Evolutionary conservation across 441 rosid species (phyloP), one percentile per base, ranked within the genome.

Genomic region (Lepidium campestre): DNA sequence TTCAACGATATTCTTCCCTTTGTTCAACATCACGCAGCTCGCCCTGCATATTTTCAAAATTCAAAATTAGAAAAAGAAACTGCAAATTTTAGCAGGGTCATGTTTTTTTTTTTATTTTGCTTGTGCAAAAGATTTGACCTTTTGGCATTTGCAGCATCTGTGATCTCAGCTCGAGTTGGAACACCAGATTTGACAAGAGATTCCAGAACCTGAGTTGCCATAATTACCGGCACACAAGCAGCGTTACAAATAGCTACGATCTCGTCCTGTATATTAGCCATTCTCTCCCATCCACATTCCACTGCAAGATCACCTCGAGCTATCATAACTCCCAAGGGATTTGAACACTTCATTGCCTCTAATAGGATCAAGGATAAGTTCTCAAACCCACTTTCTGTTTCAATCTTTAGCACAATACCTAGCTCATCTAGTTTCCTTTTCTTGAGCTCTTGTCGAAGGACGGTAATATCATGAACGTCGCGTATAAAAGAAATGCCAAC

Each of bases 301-400:
- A 87, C 90, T 1, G 87, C 93, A 63, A 87, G 93, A 79, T 87
- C 93, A 31, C 93, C 93, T 78, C 90, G 70, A 22, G 88, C 93
- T 73, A 87, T 80, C 90, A 85, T 87, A 59, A 85, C 81, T 48
- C 93, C 93, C 9, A 85, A 62, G 29, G 88, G 93, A 78, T 85
- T 85, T 10, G 75, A 54, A 52, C 80, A 78, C 68, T 83, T 85
- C 90, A 87, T 85, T 27, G 86, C 87, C 64, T 87, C 90, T 64
- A 85, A 57, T 0, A 87, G 82, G 70, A 87, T 62, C 41, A 73
- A 73, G 5, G 88, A 81, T 54, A 87, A 42, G n/a, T 78, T 87
- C 80, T 82, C 74, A 25, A 82, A 83, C 60, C 88, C 88, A 48
- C 82, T 72, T 49, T 58, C 76, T 2, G 93, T 87, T 71, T 87